Evolutionary conservation across 2,329 filamentous ascomycete species (phyloP).

Genomic region (Stenocarpella maydis): DNA sequence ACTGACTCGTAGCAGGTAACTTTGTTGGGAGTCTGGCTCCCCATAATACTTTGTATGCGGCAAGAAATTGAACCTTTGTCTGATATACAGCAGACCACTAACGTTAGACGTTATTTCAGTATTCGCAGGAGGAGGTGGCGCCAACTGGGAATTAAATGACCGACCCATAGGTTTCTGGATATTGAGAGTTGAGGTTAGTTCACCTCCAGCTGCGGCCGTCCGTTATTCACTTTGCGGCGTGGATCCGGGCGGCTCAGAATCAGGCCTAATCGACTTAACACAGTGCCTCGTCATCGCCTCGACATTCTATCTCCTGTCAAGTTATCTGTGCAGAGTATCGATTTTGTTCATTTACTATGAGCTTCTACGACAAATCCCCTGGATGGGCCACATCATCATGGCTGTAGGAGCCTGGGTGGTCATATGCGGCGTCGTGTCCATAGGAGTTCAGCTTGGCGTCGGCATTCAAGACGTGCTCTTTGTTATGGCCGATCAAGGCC

Average conservation of each 20-base stretch:
- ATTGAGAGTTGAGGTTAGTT: constrained; percentile 30
- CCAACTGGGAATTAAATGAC: constrained; percentile 14
- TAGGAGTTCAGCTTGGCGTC: constrained; percentile 28
- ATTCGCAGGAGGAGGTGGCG: constrained; percentile 26
- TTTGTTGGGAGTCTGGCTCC: constrained; percentile 26
- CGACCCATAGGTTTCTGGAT: constrained; percentile 19
- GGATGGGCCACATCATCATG: constrained; percentile 18
- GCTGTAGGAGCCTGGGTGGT: constrained; percentile 20
- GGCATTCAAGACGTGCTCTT: constrained; percentile 26
- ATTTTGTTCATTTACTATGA: constrained; percentile 32
- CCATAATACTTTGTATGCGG: constrained; percentile 25
- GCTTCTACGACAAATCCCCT: constrained; percentile 16
- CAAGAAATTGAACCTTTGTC: background rate
- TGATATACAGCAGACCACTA: background rate
- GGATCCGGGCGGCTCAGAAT: no score
- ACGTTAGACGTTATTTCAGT: background rate
- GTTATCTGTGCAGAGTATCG: constrained; percentile 23
- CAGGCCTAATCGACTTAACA: background rate
- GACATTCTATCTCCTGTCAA: constrained; percentile 26
- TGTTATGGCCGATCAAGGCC: constrained; percentile 5
- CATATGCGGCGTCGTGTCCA: constrained; percentile 16
- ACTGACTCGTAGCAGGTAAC: constrained; percentile 15
- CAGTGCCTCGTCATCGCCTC: constrained; percentile 30
- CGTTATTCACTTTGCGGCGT: no score
- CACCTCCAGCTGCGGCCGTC: no score